These are phyloP conservation scores for Aspergillus udagawae DNA, from an alignment of 2,329 filamentous ascomycete genomes.

Conservation along the genomic window DNA sequence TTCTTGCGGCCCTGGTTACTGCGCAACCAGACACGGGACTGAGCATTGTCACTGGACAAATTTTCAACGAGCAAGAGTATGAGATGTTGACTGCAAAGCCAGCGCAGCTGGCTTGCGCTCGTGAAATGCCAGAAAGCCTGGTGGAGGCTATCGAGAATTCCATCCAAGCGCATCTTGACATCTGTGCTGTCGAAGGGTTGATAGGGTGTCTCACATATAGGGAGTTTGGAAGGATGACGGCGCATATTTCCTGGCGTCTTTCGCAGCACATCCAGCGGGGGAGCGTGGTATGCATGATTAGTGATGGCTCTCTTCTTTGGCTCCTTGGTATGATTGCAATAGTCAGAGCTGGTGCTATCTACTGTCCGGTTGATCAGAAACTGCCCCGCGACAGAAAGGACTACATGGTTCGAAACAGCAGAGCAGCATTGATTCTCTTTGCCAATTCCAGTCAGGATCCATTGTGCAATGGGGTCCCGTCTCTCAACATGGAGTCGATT, in stretches of 20 bases:
- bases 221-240: neutral
- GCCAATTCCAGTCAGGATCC: neutral
- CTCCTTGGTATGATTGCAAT: neutral
- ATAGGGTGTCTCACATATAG: neutral
- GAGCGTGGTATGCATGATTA: neutral
- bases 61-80: neutral
- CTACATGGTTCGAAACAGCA: neutral
- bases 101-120: neutral
- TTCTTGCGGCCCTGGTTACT: neutral
- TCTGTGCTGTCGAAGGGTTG: neutral
- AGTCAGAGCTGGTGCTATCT: neutral
- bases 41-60: neutral
- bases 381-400: neutral
- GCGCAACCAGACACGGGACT: neutral
- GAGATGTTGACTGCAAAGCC: neutral
- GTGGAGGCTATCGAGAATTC: neutral
- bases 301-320: neutral
- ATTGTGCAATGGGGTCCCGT: neutral
- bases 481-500: neutral
- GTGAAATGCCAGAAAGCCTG: neutral
- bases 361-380: neutral
- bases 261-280: neutral
- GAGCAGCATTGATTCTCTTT: neutral
- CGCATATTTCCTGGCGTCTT: neutral
- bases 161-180: neutral